Conservation (phyloP, 768 basidiomycete genomes). For the Mycena capillaripes region DNA sequence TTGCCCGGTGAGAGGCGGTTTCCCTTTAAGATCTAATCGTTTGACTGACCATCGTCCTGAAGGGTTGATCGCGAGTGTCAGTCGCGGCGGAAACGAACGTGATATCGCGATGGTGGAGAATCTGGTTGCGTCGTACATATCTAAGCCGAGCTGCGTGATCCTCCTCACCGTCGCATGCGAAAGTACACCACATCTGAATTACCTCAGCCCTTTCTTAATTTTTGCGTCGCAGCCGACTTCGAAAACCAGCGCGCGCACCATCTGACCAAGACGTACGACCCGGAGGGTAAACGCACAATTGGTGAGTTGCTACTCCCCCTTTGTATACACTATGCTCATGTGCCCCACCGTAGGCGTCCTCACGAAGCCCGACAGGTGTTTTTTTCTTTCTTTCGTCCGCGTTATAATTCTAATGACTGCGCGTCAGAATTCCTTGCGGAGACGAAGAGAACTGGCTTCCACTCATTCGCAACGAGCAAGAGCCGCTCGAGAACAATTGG, state of each 20-base stretch:
- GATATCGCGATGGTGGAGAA: slow-evolving; percentile 73
- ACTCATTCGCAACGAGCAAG: slow-evolving; percentile 67
- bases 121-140: slow-evolving; percentile 72
- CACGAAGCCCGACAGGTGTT: slow-evolving; percentile 79
- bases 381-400: background rate
- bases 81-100: slow-evolving; percentile 58
- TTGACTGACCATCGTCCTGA: slow-evolving; percentile 34
- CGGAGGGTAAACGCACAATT: slow-evolving; percentile 75
- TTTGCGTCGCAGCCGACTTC: slow-evolving; percentile 70
- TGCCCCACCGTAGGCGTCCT: slow-evolving; percentile 64
- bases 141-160: slow-evolving; percentile 71
- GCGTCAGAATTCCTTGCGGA: slow-evolving; percentile 59
- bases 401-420: too few species aligned
- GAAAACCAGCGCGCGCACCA: slow-evolving; percentile 83
- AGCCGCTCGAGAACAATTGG: slow-evolving; percentile 68
- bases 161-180: slow-evolving; percentile 75
- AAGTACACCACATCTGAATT: slow-evolving; percentile 55
- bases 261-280: slow-evolving; percentile 73
- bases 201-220: background rate
- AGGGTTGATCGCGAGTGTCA: slow-evolving; percentile 74
- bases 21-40: background rate
- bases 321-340: background rate
- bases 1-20: slow-evolving; percentile 63
- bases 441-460: slow-evolving; percentile 70
- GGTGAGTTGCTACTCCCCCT: slow-evolving; percentile 56